Percentiles rank a stretch among this genome's conserved stretches.
Conservation (phyloP, 2,329 filamentous ascomycete species). For the Ophiostoma sp. region DNA sequence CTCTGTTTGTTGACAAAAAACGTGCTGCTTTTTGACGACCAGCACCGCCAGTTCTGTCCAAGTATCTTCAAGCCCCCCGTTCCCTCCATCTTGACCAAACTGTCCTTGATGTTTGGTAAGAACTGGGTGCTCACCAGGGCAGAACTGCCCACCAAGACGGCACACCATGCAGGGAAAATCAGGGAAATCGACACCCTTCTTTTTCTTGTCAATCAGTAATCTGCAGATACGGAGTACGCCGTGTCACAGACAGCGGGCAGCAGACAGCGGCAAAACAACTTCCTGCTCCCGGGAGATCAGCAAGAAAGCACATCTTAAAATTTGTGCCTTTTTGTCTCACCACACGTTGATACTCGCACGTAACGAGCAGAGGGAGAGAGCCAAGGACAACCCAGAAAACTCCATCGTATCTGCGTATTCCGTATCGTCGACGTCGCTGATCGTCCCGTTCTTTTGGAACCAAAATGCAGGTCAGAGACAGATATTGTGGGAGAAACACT, state of each 20-base stretch:
- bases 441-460: not conserved
- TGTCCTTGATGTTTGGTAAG: not conserved
- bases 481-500: not conserved
- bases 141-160: not conserved
- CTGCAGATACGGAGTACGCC: not conserved
- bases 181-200: conserved; percentile 7
- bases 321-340: not conserved
- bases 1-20: not conserved
- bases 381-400: too few relatives aligned
- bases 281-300: not conserved
- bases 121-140: too few relatives aligned
- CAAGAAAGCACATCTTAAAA: not conserved
- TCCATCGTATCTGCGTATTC: not conserved
- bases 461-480: not conserved
- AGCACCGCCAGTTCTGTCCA: not conserved
- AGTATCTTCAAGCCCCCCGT: not conserved
- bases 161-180: conserved; percentile 2
- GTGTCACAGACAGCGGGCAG: not conserved
- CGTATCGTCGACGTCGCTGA: not conserved
- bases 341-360: not conserved
- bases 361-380: not conserved
- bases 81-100: not conserved
- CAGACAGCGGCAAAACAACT: not conserved
- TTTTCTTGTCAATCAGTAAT: not conserved
- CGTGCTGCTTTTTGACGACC: not conserved